Evolutionary conservation across 257 asterid species (phyloP), one percentile per base, ranked within the genome.

Genomic region (Solanum bukasovii): DNA sequence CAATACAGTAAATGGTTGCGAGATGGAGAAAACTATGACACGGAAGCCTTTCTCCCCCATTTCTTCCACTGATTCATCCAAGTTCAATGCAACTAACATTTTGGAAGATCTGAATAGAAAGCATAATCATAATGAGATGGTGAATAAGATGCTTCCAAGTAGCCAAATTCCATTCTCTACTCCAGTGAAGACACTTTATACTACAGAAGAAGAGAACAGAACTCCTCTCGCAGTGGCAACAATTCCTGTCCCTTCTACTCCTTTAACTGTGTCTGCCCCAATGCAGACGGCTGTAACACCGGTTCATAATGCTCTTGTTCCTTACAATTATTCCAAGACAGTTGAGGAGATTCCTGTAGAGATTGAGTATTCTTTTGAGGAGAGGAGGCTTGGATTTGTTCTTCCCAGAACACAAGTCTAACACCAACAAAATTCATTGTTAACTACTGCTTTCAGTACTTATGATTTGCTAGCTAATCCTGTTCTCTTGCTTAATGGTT

Each of bases 11-110:
- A 92, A 65, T 73, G 87, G 90, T n/a, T 91, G 91, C 20, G 98
- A 93, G 86, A 49, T 37, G 40, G 98, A 94, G 86, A 91, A 95
- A 5, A 91, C 96, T 83, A 88, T 91, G 89, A 88, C 70, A 25
- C 93, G 99, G 82, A 95, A 89, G 91, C 99, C 99, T 20, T 97
- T 97, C 91, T 97, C 99, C 65, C 99, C 98, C 79, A 91, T 97
- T 88, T 92, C 96, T 87, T 93, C 98, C 67, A 92, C 94, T 9
- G 98, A 95, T 52, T 93, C 98, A 18, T 93, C 98, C n/a, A 93
- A 87, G 86, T 89, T 98, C 38, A 93, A 91, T 34, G 94, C 89
- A 38, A 81, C 93, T 63, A 93, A 95, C 87, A 90, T 94, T 37
- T 61, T 94, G 86, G 96, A 94, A 52, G 99, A 96, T 82, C 84